Base-by-base conservation (phyloP, 2,329 filamentous ascomycete genomes). In the Fusarium scirpi region DNA sequence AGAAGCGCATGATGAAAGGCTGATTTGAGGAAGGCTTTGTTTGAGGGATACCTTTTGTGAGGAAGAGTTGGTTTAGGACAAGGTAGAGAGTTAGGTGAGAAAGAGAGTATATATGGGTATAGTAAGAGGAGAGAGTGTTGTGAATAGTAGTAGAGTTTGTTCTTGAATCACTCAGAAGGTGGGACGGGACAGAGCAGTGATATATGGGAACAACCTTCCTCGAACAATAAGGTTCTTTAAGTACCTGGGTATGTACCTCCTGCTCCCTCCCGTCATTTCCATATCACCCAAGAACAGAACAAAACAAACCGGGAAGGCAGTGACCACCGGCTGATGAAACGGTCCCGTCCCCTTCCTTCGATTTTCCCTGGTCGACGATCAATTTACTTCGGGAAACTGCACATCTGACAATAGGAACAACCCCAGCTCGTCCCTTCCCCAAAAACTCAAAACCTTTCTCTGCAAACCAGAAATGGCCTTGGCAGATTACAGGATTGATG, bases 1-100 rank as follows among this genome's bases (percentile, higher is more conserved):
- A 57, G 69, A 76, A 74, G 38, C 66, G 76, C 77, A 78, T 78
- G 44, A 10, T 41, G 71, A 20, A 40, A 41, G 20, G 27, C 45
- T 40, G 32, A 4, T 16, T 52, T 25, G 18, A 20, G 38, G 13
- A 15, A 52, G 24, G 47, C 20, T n/a, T 24, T 27, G 16, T 27
- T 24, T 12, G 43, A 12, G 8, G 22, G 11, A 7, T 41, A 40
- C 18, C 10, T 18, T 38, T 34, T 22, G 15, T 18, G 18, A 22
- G n/a, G 43, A 29, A 16, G 18, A 18, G 32, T 11, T 30, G 20
- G 18, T 32, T 25, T 20, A 44, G 16, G n/a, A 20, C 10, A 32
- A 49, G 8, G 20, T 16, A 13, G n/a, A 32, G 43, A 38, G 53
- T 29, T 29, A 45, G 25, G 8, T 13, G 24, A 45, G 46, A 12